These are phyloP conservation scores for Globisporangium camurandrum DNA, from an alignment of 352 stramenopile species.

Conservation along the genomic window DNA sequence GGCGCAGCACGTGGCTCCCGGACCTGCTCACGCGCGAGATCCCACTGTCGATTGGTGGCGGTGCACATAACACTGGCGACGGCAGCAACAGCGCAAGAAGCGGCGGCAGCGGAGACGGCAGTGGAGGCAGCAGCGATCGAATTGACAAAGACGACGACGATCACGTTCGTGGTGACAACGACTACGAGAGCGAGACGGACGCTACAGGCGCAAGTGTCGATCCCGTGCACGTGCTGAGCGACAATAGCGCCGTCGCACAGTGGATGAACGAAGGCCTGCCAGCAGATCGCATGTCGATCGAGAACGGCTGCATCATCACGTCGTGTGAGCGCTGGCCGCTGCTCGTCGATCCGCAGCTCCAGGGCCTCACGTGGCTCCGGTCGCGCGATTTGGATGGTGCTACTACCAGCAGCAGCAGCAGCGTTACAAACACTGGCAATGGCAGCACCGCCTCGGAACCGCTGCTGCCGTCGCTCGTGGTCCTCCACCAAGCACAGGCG, in stretches of 20 bases:
- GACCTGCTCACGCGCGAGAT: conserved; percentile 86
- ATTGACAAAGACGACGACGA: neutral
- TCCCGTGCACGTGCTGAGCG: conserved; percentile 81
- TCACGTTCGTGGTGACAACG: neutral
- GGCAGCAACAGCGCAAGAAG: neutral
- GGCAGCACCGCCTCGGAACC: neutral
- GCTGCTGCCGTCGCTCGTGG: conserved; percentile 31
- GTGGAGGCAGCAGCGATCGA: no score
- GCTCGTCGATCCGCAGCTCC: conserved; percentile 87
- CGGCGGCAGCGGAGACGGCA: neutral
- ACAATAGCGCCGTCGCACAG: conserved; percentile 75
- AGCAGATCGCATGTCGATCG: conserved; percentile 86
- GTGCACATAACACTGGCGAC: neutral
- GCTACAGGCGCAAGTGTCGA: conserved; percentile 34
- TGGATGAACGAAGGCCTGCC: conserved; percentile 91
- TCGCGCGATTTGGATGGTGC: conserved; percentile 30
- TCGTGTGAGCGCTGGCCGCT: conserved; percentile 85
- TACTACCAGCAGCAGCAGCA: conserved; percentile 12
- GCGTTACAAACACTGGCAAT: neutral
- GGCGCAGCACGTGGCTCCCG: conserved; percentile 80
- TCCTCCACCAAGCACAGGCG: conserved; percentile 72
- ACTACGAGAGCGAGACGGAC: neutral
- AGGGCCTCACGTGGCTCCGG: conserved; percentile 85
- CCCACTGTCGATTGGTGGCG: conserved; percentile 40
- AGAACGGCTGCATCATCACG: conserved; percentile 90